A percentile compares a stretch with the other conserved stretches of the same genome.
These are phyloP conservation scores for Zygosaccharomyces pseudorouxii DNA, from an alignment of 805 yeast genomes.

Conservation along the genomic window DNA sequence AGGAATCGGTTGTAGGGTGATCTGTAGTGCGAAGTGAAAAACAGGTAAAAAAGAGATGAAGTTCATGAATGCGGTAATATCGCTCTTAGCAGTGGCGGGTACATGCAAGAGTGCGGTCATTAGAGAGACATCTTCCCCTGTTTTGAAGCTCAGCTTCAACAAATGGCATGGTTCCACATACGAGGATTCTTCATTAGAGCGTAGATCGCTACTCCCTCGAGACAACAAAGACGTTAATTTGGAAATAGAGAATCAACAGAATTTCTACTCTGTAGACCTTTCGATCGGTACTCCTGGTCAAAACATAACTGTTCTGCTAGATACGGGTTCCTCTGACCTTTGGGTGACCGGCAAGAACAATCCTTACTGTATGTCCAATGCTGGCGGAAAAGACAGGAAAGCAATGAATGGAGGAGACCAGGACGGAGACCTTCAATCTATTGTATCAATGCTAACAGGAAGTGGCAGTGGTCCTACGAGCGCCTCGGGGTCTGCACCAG, in stretches of 20 bases:
- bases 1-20: too few relatives aligned
- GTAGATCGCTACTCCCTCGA: slow-evolving; percentile 10
- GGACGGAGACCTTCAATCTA: slow-evolving; percentile 30
- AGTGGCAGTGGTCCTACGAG: neutral
- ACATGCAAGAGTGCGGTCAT: neutral
- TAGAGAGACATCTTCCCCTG: neutral
- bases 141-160: slow-evolving; percentile 21
- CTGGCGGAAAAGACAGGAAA: slow-evolving; percentile 31
- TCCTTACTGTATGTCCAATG: slow-evolving; percentile 39
- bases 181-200: slow-evolving; percentile 14
- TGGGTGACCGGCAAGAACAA: slow-evolving; percentile 48
- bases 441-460: neutral
- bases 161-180: slow-evolving; percentile 23
- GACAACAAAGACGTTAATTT: neutral
- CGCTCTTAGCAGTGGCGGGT: neutral
- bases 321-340: slow-evolving; percentile 67
- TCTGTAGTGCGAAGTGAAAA: neutral
- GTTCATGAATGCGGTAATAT: neutral
- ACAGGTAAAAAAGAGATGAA: neutral
- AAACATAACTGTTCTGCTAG: slow-evolving; percentile 47
- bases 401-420: slow-evolving; percentile 32
- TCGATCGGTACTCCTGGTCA: slow-evolving; percentile 52
- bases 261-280: slow-evolving; percentile 43
- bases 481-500: neutral
- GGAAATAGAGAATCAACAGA: slow-evolving; percentile 35